Conservation (phyloP, 2,329 filamentous ascomycete genomes). For the Taxawa tesnikishii region DNA sequence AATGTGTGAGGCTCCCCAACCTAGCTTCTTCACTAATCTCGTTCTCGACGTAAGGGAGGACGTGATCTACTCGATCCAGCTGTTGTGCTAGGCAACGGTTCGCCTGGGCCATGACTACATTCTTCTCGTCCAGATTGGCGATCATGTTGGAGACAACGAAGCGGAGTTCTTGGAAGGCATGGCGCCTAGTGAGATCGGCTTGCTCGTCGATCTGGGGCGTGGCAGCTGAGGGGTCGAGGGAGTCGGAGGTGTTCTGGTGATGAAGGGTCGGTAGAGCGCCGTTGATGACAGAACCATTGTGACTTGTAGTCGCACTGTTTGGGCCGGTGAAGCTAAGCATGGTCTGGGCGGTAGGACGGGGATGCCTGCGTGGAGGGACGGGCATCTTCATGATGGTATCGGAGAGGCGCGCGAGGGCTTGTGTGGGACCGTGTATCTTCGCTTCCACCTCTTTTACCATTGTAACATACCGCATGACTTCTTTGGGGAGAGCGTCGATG, state of each 20-base stretch:
- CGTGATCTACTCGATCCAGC: slow-evolving; percentile 69
- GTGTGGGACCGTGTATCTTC: slow-evolving; percentile 82
- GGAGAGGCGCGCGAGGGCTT: slow-evolving; percentile 66
- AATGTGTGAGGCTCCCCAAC: slow-evolving; percentile 81
- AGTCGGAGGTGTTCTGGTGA: slow-evolving; percentile 3
- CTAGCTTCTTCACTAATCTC: slow-evolving; percentile 94
- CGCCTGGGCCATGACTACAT: slow-evolving; percentile 87
- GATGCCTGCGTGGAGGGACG: slow-evolving; percentile 23
- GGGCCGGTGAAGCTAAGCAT: slow-evolving; percentile 23
- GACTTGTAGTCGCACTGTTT: slow-evolving; percentile 24
- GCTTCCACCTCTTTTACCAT: slow-evolving; percentile 95
- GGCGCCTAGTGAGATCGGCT: slow-evolving; percentile 53
- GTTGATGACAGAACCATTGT: slow-evolving; percentile 25
- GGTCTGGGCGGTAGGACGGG: slow-evolving; percentile 13
- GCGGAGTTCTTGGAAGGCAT: slow-evolving; percentile 67
- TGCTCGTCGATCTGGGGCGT: slow-evolving; percentile 17
- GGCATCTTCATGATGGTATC: slow-evolving; percentile 43
- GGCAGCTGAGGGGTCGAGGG: slow-evolving; percentile 7
- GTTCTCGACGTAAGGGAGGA: slow-evolving; percentile 72
- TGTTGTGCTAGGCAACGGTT: slow-evolving; percentile 82
- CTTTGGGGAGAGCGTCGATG: slow-evolving; percentile 82
- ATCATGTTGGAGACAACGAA: slow-evolving; percentile 74
- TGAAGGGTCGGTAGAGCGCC: slow-evolving; percentile 13
- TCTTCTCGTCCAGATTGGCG: slow-evolving; percentile 89
- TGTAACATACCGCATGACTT: slow-evolving; percentile 91